Evolutionary conservation across 139 green algal species (phyloP).

Genomic region (Chlorella sp.): DNA sequence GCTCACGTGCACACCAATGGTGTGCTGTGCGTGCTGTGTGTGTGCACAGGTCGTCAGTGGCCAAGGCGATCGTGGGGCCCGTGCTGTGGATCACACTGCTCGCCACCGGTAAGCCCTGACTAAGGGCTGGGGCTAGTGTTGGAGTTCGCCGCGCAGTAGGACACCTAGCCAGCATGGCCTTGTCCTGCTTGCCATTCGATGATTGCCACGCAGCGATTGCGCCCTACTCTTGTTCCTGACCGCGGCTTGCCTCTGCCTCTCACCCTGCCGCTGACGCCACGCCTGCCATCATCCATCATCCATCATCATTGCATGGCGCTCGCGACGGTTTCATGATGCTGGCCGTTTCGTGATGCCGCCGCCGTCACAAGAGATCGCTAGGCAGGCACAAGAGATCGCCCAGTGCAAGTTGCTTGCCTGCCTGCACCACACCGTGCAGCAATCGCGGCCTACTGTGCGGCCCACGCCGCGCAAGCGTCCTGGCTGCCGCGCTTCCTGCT

Average conservation of each 20-base stretch:
- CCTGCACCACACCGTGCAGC: not conserved
- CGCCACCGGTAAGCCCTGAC: not conserved
- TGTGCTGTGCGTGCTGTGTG: no score
- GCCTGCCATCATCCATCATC: no score
- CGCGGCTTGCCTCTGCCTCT: no score
- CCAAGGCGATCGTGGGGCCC: constrained; percentile 24
- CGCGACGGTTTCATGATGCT: not conserved
- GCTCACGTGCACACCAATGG: no score
- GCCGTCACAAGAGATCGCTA: no score
- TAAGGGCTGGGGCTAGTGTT: not conserved
- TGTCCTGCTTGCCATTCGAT: not conserved
- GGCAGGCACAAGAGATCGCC: no score
- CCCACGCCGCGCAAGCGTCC: not conserved
- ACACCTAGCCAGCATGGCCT: not conserved
- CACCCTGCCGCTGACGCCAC: no score
- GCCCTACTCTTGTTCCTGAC: no score
- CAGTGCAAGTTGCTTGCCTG: constrained; percentile 2
- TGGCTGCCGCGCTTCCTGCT: constrained; percentile 18
- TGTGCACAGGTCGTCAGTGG: constrained; percentile 10
- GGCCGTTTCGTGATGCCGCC: not conserved
- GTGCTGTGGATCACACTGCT: constrained; percentile 17
- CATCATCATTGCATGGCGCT: not conserved
- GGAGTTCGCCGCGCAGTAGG: not conserved
- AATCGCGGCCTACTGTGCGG: not conserved
- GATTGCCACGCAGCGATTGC: not conserved